Percentiles rank a stretch among this genome's conserved stretches.
phyloP scores from a whole-genome alignment of 225 moss, liverwort and hornwort genomes.

The Sphagnum contortum region DNA sequence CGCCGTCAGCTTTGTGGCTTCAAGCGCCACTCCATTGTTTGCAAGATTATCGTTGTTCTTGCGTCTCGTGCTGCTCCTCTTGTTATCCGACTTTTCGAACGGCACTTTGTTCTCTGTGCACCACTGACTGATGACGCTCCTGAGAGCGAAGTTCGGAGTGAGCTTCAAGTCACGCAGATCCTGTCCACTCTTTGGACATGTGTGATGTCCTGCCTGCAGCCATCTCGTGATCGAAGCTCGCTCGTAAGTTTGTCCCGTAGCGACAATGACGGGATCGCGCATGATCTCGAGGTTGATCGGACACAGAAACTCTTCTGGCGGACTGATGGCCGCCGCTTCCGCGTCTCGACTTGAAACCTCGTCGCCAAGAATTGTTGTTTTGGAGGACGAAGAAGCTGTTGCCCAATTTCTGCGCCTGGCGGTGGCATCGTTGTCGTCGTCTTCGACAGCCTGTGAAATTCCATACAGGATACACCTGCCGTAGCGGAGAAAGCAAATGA shows the following conservation, averaged over 20 bases:
- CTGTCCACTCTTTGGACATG: conserved; percentile 70
- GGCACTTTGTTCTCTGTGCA: conserved; percentile 60
- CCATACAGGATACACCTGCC: conserved; percentile 37
- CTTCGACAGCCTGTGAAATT: conserved; percentile 11
- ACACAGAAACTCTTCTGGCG: conserved; percentile 67
- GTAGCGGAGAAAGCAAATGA: conserved; percentile 34
- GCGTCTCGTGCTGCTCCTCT: conserved; percentile 21
- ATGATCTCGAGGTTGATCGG: conserved; percentile 67
- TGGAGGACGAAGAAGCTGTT: too few relatives aligned
- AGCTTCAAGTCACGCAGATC: conserved; percentile 46
- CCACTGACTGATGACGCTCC: conserved; percentile 59
- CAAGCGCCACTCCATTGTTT: conserved; percentile 47
- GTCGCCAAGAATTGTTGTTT: conserved; percentile 2
- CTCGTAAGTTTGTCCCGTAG: conserved; percentile 65
- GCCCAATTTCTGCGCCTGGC: conserved; percentile 1
- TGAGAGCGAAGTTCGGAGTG: conserved; percentile 49
- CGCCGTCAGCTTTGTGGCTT: conserved; percentile 68
- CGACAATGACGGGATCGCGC: conserved; percentile 68
- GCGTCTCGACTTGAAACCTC: conserved; percentile 25
- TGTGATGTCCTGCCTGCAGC: conserved; percentile 59
- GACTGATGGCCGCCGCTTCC: conserved; percentile 13
- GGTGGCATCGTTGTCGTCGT: conserved; percentile 1
- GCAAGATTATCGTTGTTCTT: conserved; percentile 23
- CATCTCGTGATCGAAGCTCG: conserved; percentile 51
- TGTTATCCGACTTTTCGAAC: conserved; percentile 52